These are phyloP conservation scores for Penicillium sp. DNA, from an alignment of 2,329 filamentous ascomycete species.

Conservation along the genomic window DNA sequence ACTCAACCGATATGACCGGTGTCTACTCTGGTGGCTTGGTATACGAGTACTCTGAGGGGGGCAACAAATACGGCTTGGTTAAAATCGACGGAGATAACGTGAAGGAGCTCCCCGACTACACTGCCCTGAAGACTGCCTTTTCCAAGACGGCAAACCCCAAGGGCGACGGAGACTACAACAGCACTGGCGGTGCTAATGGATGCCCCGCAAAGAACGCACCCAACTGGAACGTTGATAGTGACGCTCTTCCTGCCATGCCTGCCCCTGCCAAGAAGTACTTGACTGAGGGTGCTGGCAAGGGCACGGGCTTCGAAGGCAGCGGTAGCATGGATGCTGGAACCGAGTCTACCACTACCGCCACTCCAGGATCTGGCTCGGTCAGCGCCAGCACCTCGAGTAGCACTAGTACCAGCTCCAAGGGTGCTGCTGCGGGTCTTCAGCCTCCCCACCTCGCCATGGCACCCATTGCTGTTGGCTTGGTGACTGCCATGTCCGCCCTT, in stretches of 20 bases:
- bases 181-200: conserved; percentile 50
- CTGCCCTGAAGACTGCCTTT: conserved; percentile 54
- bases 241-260: conserved; percentile 59
- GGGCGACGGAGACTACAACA: conserved; percentile 62
- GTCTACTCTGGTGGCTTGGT: conserved; percentile 96
- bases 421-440: conserved; percentile 38
- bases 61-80: conserved; percentile 78
- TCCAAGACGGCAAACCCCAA: conserved; percentile 50
- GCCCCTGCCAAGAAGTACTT: conserved; percentile 57
- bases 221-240: conserved; percentile 58
- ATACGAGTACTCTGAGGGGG: conserved; percentile 92
- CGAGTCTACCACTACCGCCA: conserved; percentile 48
- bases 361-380: conserved; percentile 50
- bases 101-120: conserved; percentile 63
- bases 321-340: conserved; percentile 59
- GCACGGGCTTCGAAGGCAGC: conserved; percentile 55
- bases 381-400: conserved; percentile 21
- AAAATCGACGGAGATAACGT: conserved; percentile 59
- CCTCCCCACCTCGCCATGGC: conserved; percentile 44
- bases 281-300: conserved; percentile 58
- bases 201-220: conserved; percentile 55
- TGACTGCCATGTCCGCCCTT: conserved; percentile 54
- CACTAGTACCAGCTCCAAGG: conserved; percentile 32
- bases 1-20: conserved; percentile 75
- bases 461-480: conserved; percentile 52